Evolutionary conservation across 495 filamentous ascomycete genomes (phyloP).

Genomic region (Penicillium steckii): DNA sequence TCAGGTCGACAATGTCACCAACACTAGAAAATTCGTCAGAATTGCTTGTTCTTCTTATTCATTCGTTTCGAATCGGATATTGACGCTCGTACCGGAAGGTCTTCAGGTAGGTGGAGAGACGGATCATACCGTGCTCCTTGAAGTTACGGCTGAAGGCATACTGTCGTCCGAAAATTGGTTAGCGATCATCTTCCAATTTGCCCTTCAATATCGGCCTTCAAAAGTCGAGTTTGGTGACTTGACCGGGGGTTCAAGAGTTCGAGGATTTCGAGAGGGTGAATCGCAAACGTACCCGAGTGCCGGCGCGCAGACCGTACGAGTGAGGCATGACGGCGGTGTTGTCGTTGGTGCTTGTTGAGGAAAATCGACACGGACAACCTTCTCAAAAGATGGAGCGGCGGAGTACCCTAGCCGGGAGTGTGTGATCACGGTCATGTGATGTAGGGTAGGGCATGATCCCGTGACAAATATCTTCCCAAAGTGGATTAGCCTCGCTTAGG

Average conservation of each 20-base stretch:
- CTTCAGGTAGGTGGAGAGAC: conserved; percentile 84
- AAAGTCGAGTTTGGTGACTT: background rate
- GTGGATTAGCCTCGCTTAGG: background rate
- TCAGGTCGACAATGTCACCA: conserved; percentile 95
- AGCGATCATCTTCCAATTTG: conserved; percentile 25
- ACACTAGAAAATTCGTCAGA: conserved; percentile 58
- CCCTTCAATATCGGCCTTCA: conserved; percentile 2
- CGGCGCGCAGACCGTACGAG: conserved; percentile 88
- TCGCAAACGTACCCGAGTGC: conserved; percentile 71
- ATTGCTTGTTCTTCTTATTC: conserved; percentile 24
- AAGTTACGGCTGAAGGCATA: conserved; percentile 93
- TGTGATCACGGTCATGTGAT: conserved; percentile 9
- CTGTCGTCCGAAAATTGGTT: conserved; percentile 40
- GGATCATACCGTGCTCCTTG: conserved; percentile 90
- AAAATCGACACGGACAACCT: conserved; percentile 38
- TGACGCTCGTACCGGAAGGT: conserved; percentile 70
- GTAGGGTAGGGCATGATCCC: background rate
- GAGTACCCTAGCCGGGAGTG: conserved; percentile 5
- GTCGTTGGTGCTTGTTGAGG: conserved; percentile 44
- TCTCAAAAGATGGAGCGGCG: conserved; percentile 12
- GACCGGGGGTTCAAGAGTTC: conserved; percentile 1
- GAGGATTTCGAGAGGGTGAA: conserved; percentile 3
- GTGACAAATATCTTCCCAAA: background rate
- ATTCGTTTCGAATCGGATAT: conserved; percentile 16
- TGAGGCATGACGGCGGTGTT: conserved; percentile 82